Conservation (phyloP, 106 monocot species). For the Allium sativum region DNA sequence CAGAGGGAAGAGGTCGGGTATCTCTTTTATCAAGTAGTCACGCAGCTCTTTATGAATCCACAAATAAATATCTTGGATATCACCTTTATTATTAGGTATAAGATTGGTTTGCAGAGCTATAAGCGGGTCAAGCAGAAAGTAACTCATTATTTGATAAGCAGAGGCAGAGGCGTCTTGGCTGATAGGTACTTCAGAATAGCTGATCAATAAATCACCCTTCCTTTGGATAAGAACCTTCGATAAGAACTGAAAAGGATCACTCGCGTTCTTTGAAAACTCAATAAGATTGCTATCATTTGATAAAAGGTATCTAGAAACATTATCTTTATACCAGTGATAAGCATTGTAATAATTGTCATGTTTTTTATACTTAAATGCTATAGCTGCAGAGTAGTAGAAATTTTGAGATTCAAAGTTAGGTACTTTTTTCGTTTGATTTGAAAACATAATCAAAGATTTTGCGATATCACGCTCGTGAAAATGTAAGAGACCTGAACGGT, state of each 20-base stretch:
- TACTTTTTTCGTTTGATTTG: too few relatives aligned
- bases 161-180: background rate
- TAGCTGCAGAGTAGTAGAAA: background rate
- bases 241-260: slow-evolving; percentile 6
- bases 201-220: background rate
- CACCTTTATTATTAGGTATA: background rate
- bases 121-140: background rate
- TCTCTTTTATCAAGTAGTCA: background rate
- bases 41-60: background rate
- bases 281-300: background rate
- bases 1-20: too few relatives aligned
- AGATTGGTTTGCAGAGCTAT: background rate
- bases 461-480: slow-evolving; percentile 6
- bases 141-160: slow-evolving; percentile 9
- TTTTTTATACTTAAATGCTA: background rate
- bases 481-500: background rate
- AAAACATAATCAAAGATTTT: background rate
- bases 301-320: background rate
- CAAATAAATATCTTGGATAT: background rate
- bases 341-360: background rate
- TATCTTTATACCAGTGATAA: background rate
- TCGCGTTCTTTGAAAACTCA: background rate
- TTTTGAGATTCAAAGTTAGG: background rate
- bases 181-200: background rate
- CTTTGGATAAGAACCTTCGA: background rate